Evolutionary conservation across 1,284 basidiomycete species (phyloP), one percentile per base, ranked within the genome.

Genomic region (Fomitopsis betulina): DNA sequence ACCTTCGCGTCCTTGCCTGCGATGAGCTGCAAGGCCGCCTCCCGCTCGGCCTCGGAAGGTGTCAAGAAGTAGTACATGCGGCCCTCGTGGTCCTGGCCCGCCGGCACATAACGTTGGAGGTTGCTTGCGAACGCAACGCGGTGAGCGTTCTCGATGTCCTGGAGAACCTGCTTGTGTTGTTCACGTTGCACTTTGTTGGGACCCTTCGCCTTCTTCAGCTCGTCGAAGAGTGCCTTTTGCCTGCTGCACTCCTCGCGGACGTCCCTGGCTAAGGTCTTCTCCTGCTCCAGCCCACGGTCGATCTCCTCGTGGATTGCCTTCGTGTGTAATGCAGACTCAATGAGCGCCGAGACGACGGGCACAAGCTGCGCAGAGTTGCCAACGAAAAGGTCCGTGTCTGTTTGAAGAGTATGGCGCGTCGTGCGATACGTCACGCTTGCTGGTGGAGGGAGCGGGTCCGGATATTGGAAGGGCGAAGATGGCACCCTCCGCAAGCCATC

Each of bases 321-420:
- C 6, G 84, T 78, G 40, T 77, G 69, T 9, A 84, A 63, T 0
- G 75, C 76, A 7, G 72, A 70, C 49, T 86, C 77, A 17, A 87
- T 76, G n/a, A 92, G 73, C 1, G 80, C 78, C 2, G 76, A 62
- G 37, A 91, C 65, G 19, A 88, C 76, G 27, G 87, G 87, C 15
- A 91, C 72, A 61, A 91, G 76, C 65, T 91, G 89, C 2, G 78
- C 77, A 0, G 87, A 76, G 51, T 76, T 73, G 6, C 75, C 70
- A 53, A 87, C 72, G 37, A 70, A 64, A 19, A 75, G 57, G 19
- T 60, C 19, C 35, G 60, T 59, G 15, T 52, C 54, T 23, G 53
- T 33, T 33, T 62, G 60, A 25, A 74, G 56, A 73, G 74, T 51
- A 65, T 77, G 65, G 56, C 76, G 76, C 25, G 75, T 77, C 56